A percentile compares a stretch with the other conserved stretches of the same genome.
Conservation (phyloP, 129 eudicot species). For the Dittrichia graveolens region DNA sequence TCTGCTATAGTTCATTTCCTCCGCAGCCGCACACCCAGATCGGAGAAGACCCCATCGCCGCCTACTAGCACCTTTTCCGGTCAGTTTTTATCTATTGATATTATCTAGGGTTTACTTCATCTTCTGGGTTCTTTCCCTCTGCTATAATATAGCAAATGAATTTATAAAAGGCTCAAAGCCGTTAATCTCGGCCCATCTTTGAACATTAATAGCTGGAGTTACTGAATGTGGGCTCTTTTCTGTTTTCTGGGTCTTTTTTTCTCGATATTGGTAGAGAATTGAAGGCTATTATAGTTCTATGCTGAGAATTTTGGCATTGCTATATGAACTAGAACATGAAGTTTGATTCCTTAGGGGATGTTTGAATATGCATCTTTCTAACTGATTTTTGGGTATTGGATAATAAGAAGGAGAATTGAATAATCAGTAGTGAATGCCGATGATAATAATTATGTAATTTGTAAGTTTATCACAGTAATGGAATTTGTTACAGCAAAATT, state of each 20-base stretch:
- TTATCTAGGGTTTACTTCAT: not conserved
- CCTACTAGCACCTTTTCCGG: slow-evolving; percentile 25
- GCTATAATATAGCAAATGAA: slow-evolving; percentile 3
- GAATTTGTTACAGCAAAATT: too few species aligned
- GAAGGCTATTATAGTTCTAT: not conserved
- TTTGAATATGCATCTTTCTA: not conserved
- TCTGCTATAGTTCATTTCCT: slow-evolving; percentile 21
- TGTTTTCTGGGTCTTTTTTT: not conserved
- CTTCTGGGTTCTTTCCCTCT: not conserved
- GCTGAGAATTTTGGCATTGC: slow-evolving; percentile 6
- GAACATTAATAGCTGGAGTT: slow-evolving; percentile 2
- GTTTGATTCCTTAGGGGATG: too few species aligned
- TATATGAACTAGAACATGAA: not conserved
- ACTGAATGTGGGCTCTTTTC: not conserved
- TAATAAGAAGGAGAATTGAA: not conserved
- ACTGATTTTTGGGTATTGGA: not conserved
- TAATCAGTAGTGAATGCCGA: not conserved
- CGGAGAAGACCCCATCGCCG: slow-evolving; percentile 15
- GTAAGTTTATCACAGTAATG: too few species aligned
- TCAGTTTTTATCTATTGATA: slow-evolving; percentile 1
- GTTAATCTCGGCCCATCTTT: slow-evolving; percentile 5
- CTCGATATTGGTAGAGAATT: not conserved
- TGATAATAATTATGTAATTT: not conserved
- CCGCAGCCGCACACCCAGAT: slow-evolving; percentile 20
- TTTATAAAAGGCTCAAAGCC: slow-evolving; percentile 10